Conservation (phyloP, 768 basidiomycete species). For the Gloeopeniophorella convolvens region DNA sequence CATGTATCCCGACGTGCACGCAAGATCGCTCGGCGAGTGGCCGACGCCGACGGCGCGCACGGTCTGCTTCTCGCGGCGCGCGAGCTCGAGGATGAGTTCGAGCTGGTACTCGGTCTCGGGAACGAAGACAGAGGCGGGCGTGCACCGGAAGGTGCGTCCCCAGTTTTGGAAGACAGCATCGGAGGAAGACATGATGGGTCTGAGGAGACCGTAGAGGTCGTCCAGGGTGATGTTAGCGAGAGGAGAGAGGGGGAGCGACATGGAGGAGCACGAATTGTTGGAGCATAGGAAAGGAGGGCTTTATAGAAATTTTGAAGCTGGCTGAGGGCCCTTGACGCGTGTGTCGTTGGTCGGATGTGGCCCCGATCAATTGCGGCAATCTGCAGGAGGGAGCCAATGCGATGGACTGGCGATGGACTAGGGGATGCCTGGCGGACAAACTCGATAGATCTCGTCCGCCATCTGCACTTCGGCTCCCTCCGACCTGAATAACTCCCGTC, state of each 20-base stretch:
- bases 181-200: constrained; percentile 42
- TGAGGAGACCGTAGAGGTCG: constrained; percentile 47
- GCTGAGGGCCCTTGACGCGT: background rate
- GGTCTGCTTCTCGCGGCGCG: constrained; percentile 59
- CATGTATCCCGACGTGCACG: constrained; percentile 85
- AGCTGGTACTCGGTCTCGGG: constrained; percentile 68
- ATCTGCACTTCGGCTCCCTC: background rate
- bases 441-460: background rate
- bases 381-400: constrained; percentile 14
- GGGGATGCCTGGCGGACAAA: background rate
- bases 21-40: constrained; percentile 90
- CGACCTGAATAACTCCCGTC: too few relatives aligned
- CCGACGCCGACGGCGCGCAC: constrained; percentile 85
- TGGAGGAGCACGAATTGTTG: background rate
- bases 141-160: constrained; percentile 72
- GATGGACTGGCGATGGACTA: too few relatives aligned
- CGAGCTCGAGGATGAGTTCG: constrained; percentile 71
- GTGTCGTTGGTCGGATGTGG: constrained; percentile 10
- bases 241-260: constrained; percentile 19
- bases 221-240: constrained; percentile 37
- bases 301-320: constrained; percentile 11
- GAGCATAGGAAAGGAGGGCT: background rate
- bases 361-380: constrained; percentile 19
- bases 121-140: constrained; percentile 65
- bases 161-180: constrained; percentile 70